Percentiles rank a stretch among this genome's conserved stretches.
Evolutionary conservation across 2,329 filamentous ascomycete species (phyloP).

Genomic region (Epichloe typhina): DNA sequence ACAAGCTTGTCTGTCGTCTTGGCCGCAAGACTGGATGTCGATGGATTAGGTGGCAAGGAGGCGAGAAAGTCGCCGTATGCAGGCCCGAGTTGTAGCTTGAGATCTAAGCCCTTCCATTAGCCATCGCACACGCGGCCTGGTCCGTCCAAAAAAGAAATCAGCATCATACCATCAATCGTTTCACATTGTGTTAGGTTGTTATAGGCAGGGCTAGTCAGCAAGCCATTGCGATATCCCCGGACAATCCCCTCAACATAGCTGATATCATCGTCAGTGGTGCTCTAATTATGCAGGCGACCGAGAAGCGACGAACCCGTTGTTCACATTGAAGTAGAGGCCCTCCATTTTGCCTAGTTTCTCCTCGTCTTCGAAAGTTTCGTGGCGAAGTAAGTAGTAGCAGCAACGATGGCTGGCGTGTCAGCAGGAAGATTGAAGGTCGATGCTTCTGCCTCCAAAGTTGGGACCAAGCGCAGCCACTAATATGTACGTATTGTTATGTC

Average conservation of each 20-base stretch:
- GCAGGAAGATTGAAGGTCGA: background rate
- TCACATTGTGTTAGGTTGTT: conserved; percentile 95
- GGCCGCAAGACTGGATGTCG: conserved; percentile 83
- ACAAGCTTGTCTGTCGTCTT: conserved; percentile 98
- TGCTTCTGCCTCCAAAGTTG: background rate
- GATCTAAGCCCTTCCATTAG: conserved; percentile 44
- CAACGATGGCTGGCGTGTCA: background rate
- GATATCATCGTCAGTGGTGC: conserved; percentile 19
- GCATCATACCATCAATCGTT: conserved; percentile 67
- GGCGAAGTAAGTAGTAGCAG: background rate
- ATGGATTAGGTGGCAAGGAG: conserved; percentile 87
- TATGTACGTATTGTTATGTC: background rate
- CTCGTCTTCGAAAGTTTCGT: background rate
- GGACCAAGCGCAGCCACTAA: background rate
- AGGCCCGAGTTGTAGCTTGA: conserved; percentile 93
- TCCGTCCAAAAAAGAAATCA: background rate
- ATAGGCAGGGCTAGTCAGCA: conserved; percentile 84
- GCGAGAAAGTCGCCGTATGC: conserved; percentile 96
- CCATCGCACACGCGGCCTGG: background rate
- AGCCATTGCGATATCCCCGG: conserved; percentile 87
- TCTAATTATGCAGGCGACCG: conserved; percentile 4
- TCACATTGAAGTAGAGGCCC: conserved; percentile 87
- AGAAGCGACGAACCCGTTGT: conserved; percentile 57
- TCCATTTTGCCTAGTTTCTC: conserved; percentile 46
- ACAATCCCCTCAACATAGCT: conserved; percentile 97